Conservation (phyloP, 495 filamentous ascomycete genomes). For the Penicillium maclennaniae region DNA sequence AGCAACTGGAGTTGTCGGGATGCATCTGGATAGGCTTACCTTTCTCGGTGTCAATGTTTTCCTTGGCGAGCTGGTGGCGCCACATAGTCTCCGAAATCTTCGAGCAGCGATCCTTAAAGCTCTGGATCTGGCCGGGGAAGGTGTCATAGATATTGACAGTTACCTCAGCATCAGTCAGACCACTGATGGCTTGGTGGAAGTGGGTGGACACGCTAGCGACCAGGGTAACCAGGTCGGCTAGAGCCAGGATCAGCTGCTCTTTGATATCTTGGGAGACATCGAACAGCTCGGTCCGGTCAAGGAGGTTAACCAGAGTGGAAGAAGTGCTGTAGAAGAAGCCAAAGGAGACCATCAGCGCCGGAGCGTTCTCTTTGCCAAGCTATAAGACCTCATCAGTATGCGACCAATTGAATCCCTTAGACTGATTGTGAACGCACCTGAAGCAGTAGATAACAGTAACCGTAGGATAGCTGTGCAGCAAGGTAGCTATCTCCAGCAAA, state of each 20-base stretch:
- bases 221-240: conserved; percentile 35
- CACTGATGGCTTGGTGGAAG: conserved; percentile 25
- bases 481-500: conserved; percentile 36
- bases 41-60: conserved; percentile 12
- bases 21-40: not conserved
- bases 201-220: conserved; percentile 29
- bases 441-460: conserved; percentile 35
- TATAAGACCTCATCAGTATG: conserved; percentile 6
- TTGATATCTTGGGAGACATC: conserved; percentile 36
- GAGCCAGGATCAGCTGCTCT: conserved; percentile 34
- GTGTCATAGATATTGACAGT: conserved; percentile 32
- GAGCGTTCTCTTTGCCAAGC: conserved; percentile 35
- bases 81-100: conserved; percentile 34
- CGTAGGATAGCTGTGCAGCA: conserved; percentile 35
- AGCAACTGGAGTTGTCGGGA: not conserved
- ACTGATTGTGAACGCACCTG: conserved; percentile 22
- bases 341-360: conserved; percentile 31
- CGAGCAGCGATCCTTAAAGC: conserved; percentile 30
- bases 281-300: conserved; percentile 35
- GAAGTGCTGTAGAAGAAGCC: conserved; percentile 37
- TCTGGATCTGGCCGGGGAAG: conserved; percentile 29
- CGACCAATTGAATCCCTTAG: not conserved
- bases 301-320: conserved; percentile 27
- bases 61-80: conserved; percentile 29
- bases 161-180: conserved; percentile 23